These are phyloP conservation scores for Ogataea populi-albae DNA, from an alignment of 805 yeast genomes.

Conservation along the genomic window DNA sequence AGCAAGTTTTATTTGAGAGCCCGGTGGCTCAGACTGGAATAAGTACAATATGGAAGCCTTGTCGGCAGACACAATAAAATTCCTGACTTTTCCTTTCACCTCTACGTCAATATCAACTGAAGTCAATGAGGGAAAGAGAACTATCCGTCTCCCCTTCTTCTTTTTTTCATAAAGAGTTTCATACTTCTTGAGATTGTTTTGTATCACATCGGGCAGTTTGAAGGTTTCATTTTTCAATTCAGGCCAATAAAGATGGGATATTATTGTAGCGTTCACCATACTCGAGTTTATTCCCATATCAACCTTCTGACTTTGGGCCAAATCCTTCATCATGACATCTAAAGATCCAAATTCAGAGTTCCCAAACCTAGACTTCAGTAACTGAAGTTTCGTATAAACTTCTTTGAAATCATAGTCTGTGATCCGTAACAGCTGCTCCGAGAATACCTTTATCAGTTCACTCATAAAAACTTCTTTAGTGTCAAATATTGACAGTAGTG, in stretches of 20 bases:
- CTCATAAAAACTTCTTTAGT: constrained; percentile 61
- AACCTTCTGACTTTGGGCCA: constrained; percentile 51
- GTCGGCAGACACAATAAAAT: constrained; percentile 59
- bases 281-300: constrained; percentile 35
- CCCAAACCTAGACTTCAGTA: constrained; percentile 63
- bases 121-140: constrained; percentile 59
- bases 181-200: constrained; percentile 42
- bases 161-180: constrained; percentile 36
- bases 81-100: constrained; percentile 39
- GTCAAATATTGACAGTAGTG: constrained; percentile 70
- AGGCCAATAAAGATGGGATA: constrained; percentile 86
- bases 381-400: constrained; percentile 42
- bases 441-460: constrained; percentile 61
- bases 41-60: constrained; percentile 56
- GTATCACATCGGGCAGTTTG: constrained; percentile 46
- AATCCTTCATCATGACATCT: constrained; percentile 82
- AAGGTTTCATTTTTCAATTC: constrained; percentile 43
- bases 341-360: constrained; percentile 61
- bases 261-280: constrained; percentile 52
- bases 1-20: constrained; percentile 26
- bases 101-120: constrained; percentile 57
- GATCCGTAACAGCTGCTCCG: constrained; percentile 49
- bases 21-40: constrained; percentile 24
- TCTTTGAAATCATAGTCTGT: constrained; percentile 40
- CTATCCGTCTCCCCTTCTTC: constrained; percentile 58